Percentiles rank a stretch among this genome's conserved stretches.
phyloP scores from a whole-genome alignment of 768 basidiomycete species.

The Tulasnella sp. region DNA sequence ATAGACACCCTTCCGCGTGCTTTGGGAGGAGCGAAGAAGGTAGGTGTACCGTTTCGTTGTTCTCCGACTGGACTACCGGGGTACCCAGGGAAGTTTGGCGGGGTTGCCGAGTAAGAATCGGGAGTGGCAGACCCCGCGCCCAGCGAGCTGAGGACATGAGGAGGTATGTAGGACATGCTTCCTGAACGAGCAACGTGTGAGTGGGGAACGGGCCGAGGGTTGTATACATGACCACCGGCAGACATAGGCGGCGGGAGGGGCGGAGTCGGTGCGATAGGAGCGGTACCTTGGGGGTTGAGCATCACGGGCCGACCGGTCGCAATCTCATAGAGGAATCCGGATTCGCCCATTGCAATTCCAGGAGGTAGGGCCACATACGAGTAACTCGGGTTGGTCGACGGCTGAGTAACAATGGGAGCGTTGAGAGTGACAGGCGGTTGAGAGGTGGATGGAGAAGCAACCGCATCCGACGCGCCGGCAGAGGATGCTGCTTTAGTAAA shows the following conservation, averaged over 20 bases:
- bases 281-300: conserved; percentile 34
- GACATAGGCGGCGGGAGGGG: neutral
- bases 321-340: conserved; percentile 74
- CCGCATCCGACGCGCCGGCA: neutral
- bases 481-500: conserved; percentile 2
- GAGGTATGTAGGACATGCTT: conserved; percentile 41
- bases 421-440: neutral
- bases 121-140: no score
- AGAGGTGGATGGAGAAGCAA: neutral
- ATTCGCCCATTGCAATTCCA: conserved; percentile 63
- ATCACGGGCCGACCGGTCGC: conserved; percentile 76
- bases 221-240: conserved; percentile 39
- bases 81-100: conserved; percentile 27
- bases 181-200: conserved; percentile 43
- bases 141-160: conserved; percentile 31
- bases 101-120: conserved; percentile 32
- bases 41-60: conserved; percentile 48
- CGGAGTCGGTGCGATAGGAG: conserved; percentile 23
- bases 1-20: conserved; percentile 68
- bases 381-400: conserved; percentile 63
- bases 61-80: conserved; percentile 58
- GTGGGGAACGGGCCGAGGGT: conserved; percentile 53
- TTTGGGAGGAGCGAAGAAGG: conserved; percentile 69
- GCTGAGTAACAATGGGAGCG: conserved; percentile 37
- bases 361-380: conserved; percentile 50